Base-by-base conservation (phyloP, 805 yeast genomes). In the Hanseniaspora meyeri region DNA sequence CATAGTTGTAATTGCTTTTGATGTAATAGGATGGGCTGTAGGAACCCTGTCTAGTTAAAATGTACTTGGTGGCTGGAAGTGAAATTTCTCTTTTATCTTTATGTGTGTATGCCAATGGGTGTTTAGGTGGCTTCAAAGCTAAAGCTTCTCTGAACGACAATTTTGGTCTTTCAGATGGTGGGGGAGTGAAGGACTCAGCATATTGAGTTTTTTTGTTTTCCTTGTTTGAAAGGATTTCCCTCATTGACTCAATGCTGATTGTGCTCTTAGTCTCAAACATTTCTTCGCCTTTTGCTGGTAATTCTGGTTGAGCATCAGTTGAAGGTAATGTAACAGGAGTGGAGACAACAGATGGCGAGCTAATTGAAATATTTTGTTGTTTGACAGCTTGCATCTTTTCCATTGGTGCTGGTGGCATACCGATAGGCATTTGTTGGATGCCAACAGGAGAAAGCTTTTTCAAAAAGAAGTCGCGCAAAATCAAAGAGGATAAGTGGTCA, bases 141-240 rank as follows among this genome's bases (percentile, higher is more conserved):
- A 53, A 39, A 19, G 57, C 57, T 46, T 53, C 49, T 46, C 34
- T 53, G 17, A 53, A 53, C 7, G 57, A 46, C 40, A 53, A 19
- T 27, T 46, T 46, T 19, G 49, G 38, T 19, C 29, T 46, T 31
- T 31, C 39, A 24, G 27, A 4, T 9, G 49, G 11, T n/a, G 27
- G 17, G 4, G 49, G 32, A 31, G 36, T 32, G 6, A 20, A 34
- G 16, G 37, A 45, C 9, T 45, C 48, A n/a, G 37, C 48, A 31
- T 11, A 45, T 29, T 31, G 24, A 31, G 29, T 8, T 17, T 17
- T 45, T 45, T 31, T 45, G 3, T 29, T 11, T 29, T 31, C 34
- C 16, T 45, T 45, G 24, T 43, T 31, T 12, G 37, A 2, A 6
- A 45, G 24, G 17, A 46, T 32, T 10, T 34, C 49, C 2, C 14